phyloP scores from a whole-genome alignment of 78 protist species.

The Dictyostelium brefeldianum region DNA sequence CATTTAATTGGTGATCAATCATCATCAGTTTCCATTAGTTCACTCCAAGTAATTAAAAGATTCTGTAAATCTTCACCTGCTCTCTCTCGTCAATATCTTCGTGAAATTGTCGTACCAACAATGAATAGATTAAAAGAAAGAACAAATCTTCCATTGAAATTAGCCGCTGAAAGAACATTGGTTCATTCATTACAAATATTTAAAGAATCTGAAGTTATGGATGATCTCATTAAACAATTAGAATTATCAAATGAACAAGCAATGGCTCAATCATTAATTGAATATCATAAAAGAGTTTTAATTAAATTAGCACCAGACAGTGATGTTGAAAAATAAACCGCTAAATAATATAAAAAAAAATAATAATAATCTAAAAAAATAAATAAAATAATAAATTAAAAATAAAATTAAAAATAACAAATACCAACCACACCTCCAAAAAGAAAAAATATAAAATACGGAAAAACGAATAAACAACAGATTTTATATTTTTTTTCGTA shows the following conservation, averaged over 20 bases:
- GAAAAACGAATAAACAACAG: background rate
- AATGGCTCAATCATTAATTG: constrained; percentile 8
- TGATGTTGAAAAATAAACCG: constrained; percentile 50
- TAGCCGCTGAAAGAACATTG: constrained; percentile 69
- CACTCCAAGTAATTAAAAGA: constrained; percentile 67
- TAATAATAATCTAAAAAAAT: background rate
- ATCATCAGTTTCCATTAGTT: constrained; percentile 53
- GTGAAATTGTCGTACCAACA: constrained; percentile 65
- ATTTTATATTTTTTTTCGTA: background rate
- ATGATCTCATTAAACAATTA: constrained; percentile 29
- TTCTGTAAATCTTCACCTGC: constrained; percentile 52
- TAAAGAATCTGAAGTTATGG: constrained; percentile 59
- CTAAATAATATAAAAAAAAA: constrained; percentile 12
- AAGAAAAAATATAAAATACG: no score
- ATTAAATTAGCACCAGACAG: constrained; percentile 73
- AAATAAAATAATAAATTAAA: background rate
- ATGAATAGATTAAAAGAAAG: constrained; percentile 79
- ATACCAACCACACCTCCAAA: no score
- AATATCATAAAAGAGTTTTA: constrained; percentile 73
- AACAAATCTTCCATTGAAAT: constrained; percentile 73
- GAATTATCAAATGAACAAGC: background rate
- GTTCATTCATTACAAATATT: constrained; percentile 79
- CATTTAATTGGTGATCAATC: constrained; percentile 56
- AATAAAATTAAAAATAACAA: no score
- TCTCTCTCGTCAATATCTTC: constrained; percentile 35